A percentile compares a stretch with the other conserved stretches of the same genome.
phyloP scores from a whole-genome alignment of 2,329 filamentous ascomycete species.

The Ophiognomonia clavigignenti-juglandacearum region DNA sequence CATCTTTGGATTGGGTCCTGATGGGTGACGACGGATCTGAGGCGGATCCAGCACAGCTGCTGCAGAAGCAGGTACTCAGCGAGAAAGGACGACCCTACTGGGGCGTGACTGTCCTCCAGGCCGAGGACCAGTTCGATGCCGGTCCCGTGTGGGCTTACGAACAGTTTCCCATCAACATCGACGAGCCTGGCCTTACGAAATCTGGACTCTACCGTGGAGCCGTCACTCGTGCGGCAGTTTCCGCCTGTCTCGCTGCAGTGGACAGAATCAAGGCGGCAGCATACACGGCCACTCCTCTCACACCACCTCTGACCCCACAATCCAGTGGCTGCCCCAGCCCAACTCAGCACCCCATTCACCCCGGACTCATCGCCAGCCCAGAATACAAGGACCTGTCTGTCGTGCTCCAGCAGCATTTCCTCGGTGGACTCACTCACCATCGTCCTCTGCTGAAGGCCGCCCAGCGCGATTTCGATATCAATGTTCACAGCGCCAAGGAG shows the following conservation, averaged over 20 bases:
- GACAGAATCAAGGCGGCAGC: conserved; percentile 28
- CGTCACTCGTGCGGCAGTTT: conserved; percentile 32
- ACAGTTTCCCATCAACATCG: conserved; percentile 35
- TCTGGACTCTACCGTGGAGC: conserved; percentile 34
- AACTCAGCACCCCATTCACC: conserved; percentile 11
- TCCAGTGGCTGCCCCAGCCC: not conserved
- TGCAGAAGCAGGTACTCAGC: conserved; percentile 22
- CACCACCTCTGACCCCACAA: conserved; percentile 12
- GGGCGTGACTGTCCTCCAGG: conserved; percentile 35
- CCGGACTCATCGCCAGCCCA: conserved; percentile 22
- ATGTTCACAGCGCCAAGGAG: conserved; percentile 28
- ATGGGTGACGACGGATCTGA: conserved; percentile 36
- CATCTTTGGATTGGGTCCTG: conserved; percentile 36
- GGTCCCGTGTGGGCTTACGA: conserved; percentile 39
- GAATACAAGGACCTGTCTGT: conserved; percentile 27
- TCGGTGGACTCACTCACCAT: conserved; percentile 30
- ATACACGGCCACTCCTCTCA: conserved; percentile 18
- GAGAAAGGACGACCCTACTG: conserved; percentile 31
- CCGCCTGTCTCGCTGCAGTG: conserved; percentile 31
- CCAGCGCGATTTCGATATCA: conserved; percentile 32
- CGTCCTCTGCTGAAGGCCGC: conserved; percentile 34
- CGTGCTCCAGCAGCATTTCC: conserved; percentile 29
- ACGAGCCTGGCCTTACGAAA: conserved; percentile 33
- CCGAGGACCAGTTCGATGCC: conserved; percentile 36
- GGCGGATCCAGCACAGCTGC: conserved; percentile 24